Evolutionary conservation across 768 basidiomycete genomes (phyloP).

Genomic region (Austroboletus festivus): DNA sequence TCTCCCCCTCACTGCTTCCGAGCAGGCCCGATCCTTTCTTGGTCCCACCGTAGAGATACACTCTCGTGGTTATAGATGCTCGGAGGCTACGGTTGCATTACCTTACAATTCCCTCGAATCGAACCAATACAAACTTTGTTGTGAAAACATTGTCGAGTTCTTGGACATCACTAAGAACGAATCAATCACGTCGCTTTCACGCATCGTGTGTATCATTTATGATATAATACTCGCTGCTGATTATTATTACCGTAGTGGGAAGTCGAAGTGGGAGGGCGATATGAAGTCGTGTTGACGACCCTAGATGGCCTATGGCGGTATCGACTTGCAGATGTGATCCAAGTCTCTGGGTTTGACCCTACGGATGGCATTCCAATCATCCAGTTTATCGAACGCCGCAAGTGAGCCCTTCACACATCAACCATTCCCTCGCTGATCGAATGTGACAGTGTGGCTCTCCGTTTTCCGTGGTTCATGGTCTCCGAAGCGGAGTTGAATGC

Average conservation of each 20-base stretch:
- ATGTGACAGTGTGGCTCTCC: constrained; percentile 2
- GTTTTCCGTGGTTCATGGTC: background rate
- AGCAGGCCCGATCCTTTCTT: background rate
- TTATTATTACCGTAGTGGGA: background rate
- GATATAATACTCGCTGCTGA: background rate
- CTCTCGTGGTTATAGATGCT: background rate
- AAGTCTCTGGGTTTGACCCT: background rate
- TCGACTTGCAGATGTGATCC: background rate
- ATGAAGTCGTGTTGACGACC: background rate
- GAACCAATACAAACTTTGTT: background rate
- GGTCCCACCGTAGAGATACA: background rate
- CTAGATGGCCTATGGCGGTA: background rate
- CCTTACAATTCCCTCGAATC: background rate
- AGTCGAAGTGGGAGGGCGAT: background rate
- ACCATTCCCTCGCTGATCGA: background rate
- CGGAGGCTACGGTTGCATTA: background rate
- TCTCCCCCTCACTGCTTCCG: background rate
- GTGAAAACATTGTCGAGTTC: background rate
- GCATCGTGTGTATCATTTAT: background rate
- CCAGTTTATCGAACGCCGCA: background rate
- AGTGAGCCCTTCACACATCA: background rate
- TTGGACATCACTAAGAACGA: background rate
- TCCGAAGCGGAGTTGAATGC: background rate
- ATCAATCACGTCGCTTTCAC: background rate
- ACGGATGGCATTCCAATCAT: background rate